phyloP scores from a whole-genome alignment of 768 basidiomycete species.

The Boletales sp. region DNA sequence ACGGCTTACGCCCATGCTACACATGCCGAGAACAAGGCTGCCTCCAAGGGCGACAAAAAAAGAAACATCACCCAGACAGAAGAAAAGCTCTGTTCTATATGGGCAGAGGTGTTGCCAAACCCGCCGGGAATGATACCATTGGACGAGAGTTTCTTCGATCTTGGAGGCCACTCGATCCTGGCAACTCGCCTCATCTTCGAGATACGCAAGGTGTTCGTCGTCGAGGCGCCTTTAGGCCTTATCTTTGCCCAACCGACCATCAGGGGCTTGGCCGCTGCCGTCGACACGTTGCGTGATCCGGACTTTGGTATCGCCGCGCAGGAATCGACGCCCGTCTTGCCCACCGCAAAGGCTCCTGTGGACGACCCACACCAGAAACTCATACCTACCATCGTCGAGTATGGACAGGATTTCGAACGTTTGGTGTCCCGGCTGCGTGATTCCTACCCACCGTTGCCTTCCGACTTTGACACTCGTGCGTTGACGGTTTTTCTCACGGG shows the following conservation, averaged over 20 bases:
- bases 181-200: slow-evolving; percentile 97
- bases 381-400: slow-evolving; percentile 47
- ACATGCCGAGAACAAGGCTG: slow-evolving; percentile 37
- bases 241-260: slow-evolving; percentile 92
- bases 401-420: slow-evolving; percentile 72
- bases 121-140: slow-evolving; percentile 74
- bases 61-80: slow-evolving; percentile 64
- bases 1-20: slow-evolving; percentile 61
- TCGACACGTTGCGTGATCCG: slow-evolving; percentile 71
- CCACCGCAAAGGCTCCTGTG: slow-evolving; percentile 12
- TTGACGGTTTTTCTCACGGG: slow-evolving; percentile 93
- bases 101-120: slow-evolving; percentile 77
- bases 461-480: slow-evolving; percentile 49
- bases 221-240: slow-evolving; percentile 87
- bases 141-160: slow-evolving; percentile 96
- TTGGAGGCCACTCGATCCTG: slow-evolving; percentile 97
- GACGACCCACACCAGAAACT: slow-evolving; percentile 15
- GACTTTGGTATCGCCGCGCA: slow-evolving; percentile 70
- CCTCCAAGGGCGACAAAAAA: slow-evolving; percentile 26
- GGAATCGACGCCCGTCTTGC: slow-evolving; percentile 18
- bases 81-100: slow-evolving; percentile 77
- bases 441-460: slow-evolving; percentile 58
- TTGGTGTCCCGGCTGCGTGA: slow-evolving; percentile 56
- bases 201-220: slow-evolving; percentile 86
- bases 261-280: slow-evolving; percentile 63